A percentile compares a stretch with the other conserved stretches of the same genome.
Evolutionary conservation across 2,329 filamentous ascomycete genomes (phyloP).

Genomic region (Aspergillus brasiliensis): DNA sequence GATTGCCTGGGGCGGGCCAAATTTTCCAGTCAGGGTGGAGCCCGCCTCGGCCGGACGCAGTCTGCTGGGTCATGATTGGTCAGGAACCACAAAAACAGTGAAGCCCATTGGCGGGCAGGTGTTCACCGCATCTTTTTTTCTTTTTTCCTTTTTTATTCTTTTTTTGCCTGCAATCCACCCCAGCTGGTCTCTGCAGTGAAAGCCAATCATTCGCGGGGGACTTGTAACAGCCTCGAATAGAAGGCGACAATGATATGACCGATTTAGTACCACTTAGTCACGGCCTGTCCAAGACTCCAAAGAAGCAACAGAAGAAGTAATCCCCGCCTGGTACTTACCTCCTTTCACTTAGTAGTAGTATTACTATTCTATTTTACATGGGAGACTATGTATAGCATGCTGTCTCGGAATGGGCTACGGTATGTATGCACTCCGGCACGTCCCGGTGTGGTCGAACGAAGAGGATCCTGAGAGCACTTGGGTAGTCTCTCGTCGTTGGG

Average conservation of each 20-base stretch:
- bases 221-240: not conserved
- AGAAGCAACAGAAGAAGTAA: conserved; percentile 9
- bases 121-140: conserved; percentile 38
- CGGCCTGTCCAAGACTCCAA: conserved; percentile 2
- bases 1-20: conserved; percentile 24
- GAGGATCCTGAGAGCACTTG: not conserved
- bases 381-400: not conserved
- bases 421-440: conserved; percentile 1
- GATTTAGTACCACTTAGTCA: conserved; percentile 4
- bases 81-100: conserved; percentile 13
- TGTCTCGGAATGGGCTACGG: not conserved
- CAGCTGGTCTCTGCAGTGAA: not conserved
- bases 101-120: conserved; percentile 28
- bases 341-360: not conserved
- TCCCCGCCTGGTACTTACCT: not conserved
- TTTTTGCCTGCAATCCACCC: conserved; percentile 12
- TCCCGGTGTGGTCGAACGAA: too few relatives aligned
- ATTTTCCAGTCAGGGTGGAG: conserved; percentile 31
- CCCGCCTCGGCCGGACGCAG: conserved; percentile 16
- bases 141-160: conserved; percentile 16
- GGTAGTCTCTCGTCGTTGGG: conserved; percentile 15
- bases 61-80: conserved; percentile 25
- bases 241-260: conserved; percentile 1
- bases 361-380: too few relatives aligned
- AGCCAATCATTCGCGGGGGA: conserved; percentile 14